Evolutionary conservation across 164 flowering plant genomes (phyloP).

Genomic region (Buxus sempervirens): DNA sequence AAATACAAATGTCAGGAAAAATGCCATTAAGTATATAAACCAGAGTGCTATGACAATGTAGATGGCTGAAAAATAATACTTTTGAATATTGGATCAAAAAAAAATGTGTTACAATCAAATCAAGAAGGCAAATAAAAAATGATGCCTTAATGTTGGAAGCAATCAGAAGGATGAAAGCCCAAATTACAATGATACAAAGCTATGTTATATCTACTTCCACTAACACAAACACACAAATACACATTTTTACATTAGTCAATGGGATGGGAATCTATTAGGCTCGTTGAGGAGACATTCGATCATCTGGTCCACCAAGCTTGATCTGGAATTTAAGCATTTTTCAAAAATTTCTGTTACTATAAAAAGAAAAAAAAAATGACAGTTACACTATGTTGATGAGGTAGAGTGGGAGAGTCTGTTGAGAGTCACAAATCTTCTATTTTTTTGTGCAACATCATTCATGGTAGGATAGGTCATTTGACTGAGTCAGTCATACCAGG

Average conservation of each 20-base stretch:
- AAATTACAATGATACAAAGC: constrained; percentile 8
- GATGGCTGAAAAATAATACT: neutral
- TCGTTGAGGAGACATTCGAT: constrained; percentile 37
- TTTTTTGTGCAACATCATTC: too few species aligned
- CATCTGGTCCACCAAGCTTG: constrained; percentile 78
- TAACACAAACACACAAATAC: constrained; percentile 30
- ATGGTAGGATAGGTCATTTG: too few species aligned
- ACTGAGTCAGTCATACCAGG: too few species aligned
- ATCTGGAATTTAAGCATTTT: constrained; percentile 40
- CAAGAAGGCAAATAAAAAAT: constrained; percentile 43
- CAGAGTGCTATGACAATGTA: neutral
- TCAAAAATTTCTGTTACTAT: neutral
- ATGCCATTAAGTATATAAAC: neutral
- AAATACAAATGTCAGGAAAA: neutral
- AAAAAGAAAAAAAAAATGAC: neutral
- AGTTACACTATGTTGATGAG: too few species aligned
- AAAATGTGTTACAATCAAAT: constrained; percentile 27
- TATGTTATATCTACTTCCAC: neutral
- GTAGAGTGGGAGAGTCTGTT: too few species aligned
- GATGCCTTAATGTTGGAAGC: constrained; percentile 32
- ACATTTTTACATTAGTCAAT: constrained; percentile 14
- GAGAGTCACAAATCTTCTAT: too few species aligned
- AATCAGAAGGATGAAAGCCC: constrained; percentile 21
- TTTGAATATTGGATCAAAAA: neutral
- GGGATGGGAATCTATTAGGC: constrained; percentile 18